Conservation (phyloP, 495 filamentous ascomycete genomes). For the Penicillium paradoxum region DNA sequence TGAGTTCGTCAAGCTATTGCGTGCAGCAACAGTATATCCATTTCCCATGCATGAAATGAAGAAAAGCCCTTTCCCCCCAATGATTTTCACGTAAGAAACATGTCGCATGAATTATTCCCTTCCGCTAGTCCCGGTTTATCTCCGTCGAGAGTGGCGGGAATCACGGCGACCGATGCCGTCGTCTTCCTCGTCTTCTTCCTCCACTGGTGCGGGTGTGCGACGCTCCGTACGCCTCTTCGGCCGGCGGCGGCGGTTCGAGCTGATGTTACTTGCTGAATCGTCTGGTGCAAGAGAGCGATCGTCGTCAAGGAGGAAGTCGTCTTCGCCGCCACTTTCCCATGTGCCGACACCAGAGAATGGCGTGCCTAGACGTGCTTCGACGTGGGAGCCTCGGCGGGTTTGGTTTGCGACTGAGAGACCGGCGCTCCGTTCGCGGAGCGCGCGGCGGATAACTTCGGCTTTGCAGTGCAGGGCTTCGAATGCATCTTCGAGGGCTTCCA, state of each 20-base stretch:
- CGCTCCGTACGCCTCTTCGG: conserved; percentile 67
- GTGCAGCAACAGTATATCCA: conserved; percentile 20
- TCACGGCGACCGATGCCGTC: conserved; percentile 30
- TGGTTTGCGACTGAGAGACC: conserved; percentile 75
- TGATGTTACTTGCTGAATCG: conserved; percentile 81
- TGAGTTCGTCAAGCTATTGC: conserved; percentile 20
- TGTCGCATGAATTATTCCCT: neutral
- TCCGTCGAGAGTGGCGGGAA: conserved; percentile 22
- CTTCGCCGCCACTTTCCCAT: conserved; percentile 54
- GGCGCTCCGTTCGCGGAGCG: conserved; percentile 72
- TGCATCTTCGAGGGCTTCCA: conserved; percentile 92
- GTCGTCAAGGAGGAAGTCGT: conserved; percentile 53
- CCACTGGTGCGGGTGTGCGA: conserved; percentile 76
- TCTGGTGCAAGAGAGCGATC: conserved; percentile 64
- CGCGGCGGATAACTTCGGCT: conserved; percentile 74
- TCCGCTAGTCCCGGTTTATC: conserved; percentile 9
- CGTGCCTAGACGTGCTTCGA: conserved; percentile 54
- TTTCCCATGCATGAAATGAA: conserved; percentile 6
- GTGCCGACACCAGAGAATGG: conserved; percentile 43
- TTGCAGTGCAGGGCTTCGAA: conserved; percentile 87
- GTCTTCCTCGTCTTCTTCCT: conserved; percentile 71
- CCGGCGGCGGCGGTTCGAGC: conserved; percentile 63
- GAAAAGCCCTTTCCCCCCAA: neutral
- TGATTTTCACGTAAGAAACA: neutral
- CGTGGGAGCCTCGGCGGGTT: conserved; percentile 53